Percentiles rank a stretch among this genome's conserved stretches.
phyloP scores from a whole-genome alignment of 176 grass and related monocot species.

The Triticum turgidum region DNA sequence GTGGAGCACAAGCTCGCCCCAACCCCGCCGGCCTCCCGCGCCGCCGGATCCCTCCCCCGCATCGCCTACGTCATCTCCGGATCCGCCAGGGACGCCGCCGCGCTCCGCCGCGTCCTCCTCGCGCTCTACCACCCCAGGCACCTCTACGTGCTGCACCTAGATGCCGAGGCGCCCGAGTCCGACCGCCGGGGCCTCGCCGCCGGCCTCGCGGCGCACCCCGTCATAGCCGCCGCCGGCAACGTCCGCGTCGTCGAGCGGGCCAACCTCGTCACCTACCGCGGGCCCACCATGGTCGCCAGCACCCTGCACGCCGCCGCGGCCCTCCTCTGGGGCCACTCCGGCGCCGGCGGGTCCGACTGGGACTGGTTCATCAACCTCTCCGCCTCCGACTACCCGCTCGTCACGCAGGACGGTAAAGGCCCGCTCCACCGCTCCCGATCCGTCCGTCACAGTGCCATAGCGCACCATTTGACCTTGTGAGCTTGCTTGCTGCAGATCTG shows the following conservation, averaged over 20 bases:
- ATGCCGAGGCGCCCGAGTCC: constrained; percentile 45
- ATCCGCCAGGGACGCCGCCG: constrained; percentile 39
- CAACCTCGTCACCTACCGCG: constrained; percentile 61
- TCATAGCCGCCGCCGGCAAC: constrained; percentile 35
- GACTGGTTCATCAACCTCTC: constrained; percentile 74
- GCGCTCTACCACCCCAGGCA: constrained; percentile 64
- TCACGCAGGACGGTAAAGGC: constrained; percentile 52
- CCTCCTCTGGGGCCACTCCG: constrained; percentile 29
- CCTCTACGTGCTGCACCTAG: constrained; percentile 65
- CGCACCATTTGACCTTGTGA: neutral
- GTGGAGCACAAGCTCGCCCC: constrained; percentile 65
- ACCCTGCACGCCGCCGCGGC: constrained; percentile 65
- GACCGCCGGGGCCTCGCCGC: constrained; percentile 35
- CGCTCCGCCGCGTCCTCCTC: constrained; percentile 53
- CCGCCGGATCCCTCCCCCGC: constrained; percentile 22
- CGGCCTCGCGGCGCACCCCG: constrained; percentile 19
- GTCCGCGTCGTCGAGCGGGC: constrained; percentile 49
- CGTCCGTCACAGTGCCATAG: neutral
- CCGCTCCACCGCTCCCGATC: neutral
- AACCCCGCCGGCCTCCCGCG: neutral
- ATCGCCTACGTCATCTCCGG: constrained; percentile 63
- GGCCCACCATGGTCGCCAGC: constrained; percentile 65
- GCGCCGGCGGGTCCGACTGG: constrained; percentile 29
- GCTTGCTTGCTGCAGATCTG: constrained; percentile 47
- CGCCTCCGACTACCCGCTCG: constrained; percentile 59